Base-by-base conservation (phyloP, 164 flowering plant species). In the Kingdonia uniflora region DNA sequence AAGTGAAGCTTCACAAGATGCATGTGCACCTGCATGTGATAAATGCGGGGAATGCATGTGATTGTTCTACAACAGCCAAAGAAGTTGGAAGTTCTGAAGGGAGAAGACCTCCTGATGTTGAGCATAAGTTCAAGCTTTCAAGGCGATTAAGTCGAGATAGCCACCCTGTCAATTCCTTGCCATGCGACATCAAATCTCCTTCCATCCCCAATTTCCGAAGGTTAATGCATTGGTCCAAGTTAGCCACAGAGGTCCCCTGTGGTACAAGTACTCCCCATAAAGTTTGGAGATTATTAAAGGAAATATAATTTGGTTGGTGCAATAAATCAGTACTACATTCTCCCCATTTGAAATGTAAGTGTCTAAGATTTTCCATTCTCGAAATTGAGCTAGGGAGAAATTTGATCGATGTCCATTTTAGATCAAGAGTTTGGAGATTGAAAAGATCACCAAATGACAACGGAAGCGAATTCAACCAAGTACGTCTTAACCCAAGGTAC, bases 401-500 rank as follows among this genome's bases (percentile, higher is more conserved):
- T 21, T 23, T 49, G 37, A 24, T 49, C 19, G 14, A 14, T 46
- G 25, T 45, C 11, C 16, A 14, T 2, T 25, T 49, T 10, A 8
- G 20, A 19, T 17, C 6, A 65, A 20, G 16, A 24, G 60, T 59
- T 37, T 56, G 58, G 14, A 66, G 52, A 44, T 61, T 47, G n/a
- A 22, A 14, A 22, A 66, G 39, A 6, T 61, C 44, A 16, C 58
- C 23, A 1, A 66, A 19, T 14, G 56, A 52, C 7, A 39, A n/a
- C 6, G 70, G 70, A 33, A 66, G 55, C 2, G 5, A 16, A n/a
- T 45, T 47, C 12, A 49, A 38, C 29, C 17, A 56, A 23, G 70
- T 61, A 39, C 62, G 38, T 40, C 70, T 61, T 25, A 66, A 29
- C n/a, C 70, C 70, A 3, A 66, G 59, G 39, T 66, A 66, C 52